Evolutionary conservation across 1,284 basidiomycete genomes (phyloP).

Genomic region (Xerocomus nothofagi): DNA sequence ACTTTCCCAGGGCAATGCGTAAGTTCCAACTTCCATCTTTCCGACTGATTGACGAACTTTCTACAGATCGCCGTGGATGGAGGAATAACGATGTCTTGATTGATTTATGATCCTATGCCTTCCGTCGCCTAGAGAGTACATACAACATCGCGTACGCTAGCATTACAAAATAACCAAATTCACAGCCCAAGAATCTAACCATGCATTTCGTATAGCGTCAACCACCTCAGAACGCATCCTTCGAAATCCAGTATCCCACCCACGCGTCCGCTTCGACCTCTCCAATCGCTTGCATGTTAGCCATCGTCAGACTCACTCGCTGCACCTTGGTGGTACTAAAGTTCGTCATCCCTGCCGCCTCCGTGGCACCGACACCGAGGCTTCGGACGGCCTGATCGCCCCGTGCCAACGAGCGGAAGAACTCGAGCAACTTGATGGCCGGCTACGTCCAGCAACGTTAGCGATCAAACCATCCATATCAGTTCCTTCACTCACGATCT

Average conservation of each 20-base stretch:
- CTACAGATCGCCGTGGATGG: constrained; percentile 17
- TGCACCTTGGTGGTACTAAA: constrained; percentile 21
- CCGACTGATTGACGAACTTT: too few species aligned
- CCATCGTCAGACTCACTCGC: constrained; percentile 23
- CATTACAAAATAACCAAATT: neutral
- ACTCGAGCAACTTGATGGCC: constrained; percentile 32
- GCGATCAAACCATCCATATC: too few species aligned
- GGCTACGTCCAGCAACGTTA: constrained; percentile 16
- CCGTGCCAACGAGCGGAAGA: constrained; percentile 19
- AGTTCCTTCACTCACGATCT: constrained; percentile 30
- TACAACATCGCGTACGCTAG: neutral
- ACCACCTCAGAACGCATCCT: constrained; percentile 11
- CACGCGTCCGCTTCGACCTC: constrained; percentile 24
- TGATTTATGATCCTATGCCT: too few species aligned
- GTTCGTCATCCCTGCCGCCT: constrained; percentile 22
- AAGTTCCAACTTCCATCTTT: neutral
- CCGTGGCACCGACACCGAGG: neutral
- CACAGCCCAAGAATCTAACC: neutral
- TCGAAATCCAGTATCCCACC: constrained; percentile 30
- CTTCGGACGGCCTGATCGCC: constrained; percentile 15
- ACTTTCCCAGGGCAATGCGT: constrained; percentile 18
- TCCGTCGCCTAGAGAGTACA: too few species aligned
- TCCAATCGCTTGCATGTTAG: constrained; percentile 23
- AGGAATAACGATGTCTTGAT: constrained; percentile 12
- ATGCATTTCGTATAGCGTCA: neutral